These are phyloP conservation scores for Vigna radiata DNA, from an alignment of 306 rosid genomes.

Conservation along the genomic window DNA sequence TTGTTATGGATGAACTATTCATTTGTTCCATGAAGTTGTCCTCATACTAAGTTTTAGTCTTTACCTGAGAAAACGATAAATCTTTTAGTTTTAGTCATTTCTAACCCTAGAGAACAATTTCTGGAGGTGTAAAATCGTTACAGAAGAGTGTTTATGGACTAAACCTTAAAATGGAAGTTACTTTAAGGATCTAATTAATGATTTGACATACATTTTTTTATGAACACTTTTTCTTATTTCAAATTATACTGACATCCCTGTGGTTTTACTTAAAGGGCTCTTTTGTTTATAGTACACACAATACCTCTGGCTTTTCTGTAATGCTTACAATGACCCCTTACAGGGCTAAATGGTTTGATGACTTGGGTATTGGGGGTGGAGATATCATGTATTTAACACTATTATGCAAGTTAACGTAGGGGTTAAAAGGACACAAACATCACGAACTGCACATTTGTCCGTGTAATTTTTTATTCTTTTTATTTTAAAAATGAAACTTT, in stretches of 20 bases:
- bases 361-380: background rate
- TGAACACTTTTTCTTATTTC: background rate
- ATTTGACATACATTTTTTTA: background rate
- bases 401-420: background rate
- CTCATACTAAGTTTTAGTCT: background rate
- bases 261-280: background rate
- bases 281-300: background rate
- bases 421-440: background rate
- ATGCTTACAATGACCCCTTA: background rate
- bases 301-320: background rate
- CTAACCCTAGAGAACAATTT: background rate
- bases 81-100: background rate
- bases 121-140: background rate
- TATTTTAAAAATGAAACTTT: background rate
- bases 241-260: background rate
- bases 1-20: constrained; percentile 6
- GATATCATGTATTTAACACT: background rate
- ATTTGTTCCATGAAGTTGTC: background rate
- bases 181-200: background rate
- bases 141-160: background rate
- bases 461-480: background rate
- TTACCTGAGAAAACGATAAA: background rate
- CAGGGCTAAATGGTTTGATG: background rate
- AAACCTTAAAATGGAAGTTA: background rate
- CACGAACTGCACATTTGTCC: background rate